Evolutionary conservation across 2,329 filamentous ascomycete genomes (phyloP), one percentile per base, ranked within the genome.

Genomic region (Cladosporium sp.): DNA sequence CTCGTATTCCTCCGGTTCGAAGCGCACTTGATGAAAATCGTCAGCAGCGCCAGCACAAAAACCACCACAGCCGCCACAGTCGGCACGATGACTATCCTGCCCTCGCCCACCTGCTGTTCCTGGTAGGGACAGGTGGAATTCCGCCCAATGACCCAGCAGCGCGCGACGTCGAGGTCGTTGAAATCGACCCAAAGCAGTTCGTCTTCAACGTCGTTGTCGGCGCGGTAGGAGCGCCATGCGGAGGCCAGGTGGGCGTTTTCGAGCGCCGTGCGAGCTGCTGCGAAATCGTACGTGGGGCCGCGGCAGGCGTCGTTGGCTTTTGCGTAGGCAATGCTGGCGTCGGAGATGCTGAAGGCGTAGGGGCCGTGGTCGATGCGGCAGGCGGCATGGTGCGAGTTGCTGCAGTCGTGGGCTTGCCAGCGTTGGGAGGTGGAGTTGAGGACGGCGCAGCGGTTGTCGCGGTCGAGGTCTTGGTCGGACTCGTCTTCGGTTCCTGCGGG

Each of bases 1-100:
- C 76, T 73, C 59, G 73, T 74, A 40, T 74, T 72, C 55, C 74
- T 72, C 52, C 81, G 65, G 62, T 84, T 84, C 4, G 79, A 75
- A 54, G 80, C 82, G 60, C 79, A 83, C 60, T 85, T 85, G 43
- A 82, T 76, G 55, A 84, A 80, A 11, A 84, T 63, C 0, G 80
- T 84, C 59, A 84, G 62, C 0, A 74, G 77, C 0, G 79, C 75
- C n/a, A 83, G 64, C 15, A 84, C 69, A 41, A 83, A 73, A 2
- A 85, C 78, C 18, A 86, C 78, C 4, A 85, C 72, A 4, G 78
- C 79, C 1, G 80, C 82, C 18, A 85, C 75, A 0, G 77, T 78
- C 2, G 83, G 80, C 19, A 86, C 77, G 27, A 84, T 66, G 7
- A 86, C 75, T 7, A 74, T 69, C 22, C 71, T 66, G 18, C 75